These are phyloP conservation scores for Wickerhamomyces xylosicus DNA, from an alignment of 805 yeast genomes.

Conservation along the genomic window DNA sequence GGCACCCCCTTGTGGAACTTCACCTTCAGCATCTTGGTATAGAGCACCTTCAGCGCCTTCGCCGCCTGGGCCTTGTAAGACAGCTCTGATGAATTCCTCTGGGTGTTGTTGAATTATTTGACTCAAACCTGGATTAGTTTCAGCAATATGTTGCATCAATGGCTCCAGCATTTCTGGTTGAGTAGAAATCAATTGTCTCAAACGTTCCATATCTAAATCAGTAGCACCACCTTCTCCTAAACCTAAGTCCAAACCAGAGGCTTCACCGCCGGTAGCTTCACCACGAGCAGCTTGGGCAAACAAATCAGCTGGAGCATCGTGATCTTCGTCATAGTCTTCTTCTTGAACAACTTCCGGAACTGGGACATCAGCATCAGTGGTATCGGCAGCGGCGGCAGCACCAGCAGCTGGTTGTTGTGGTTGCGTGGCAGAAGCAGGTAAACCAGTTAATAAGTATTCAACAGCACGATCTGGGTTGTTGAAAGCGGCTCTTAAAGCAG, in stretches of 20 bases:
- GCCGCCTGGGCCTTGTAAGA: conserved; percentile 40
- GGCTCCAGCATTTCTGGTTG: conserved; percentile 87
- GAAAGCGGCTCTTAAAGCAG: conserved; percentile 89
- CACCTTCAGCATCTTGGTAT: conserved; percentile 18
- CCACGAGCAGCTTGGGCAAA: conserved; percentile 26
- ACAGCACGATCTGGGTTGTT: conserved; percentile 98
- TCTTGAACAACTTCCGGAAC: conserved; percentile 5
- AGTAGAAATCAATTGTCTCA: conserved; percentile 71
- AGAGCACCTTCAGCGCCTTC: conserved; percentile 19
- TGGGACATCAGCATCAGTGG: conserved; percentile 12
- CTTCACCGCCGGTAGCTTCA: conserved; percentile 14
- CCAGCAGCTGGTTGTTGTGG: conserved; percentile 20
- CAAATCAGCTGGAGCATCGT: conserved; percentile 21
- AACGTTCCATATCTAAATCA: conserved; percentile 33
- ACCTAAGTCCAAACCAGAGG: conserved; percentile 14
- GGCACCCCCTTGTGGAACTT: conserved; percentile 27
- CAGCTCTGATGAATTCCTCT: conserved; percentile 73
- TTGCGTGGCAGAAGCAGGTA: conserved; percentile 44
- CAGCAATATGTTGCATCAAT: conserved; percentile 70
- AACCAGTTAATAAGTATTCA: conserved; percentile 83
- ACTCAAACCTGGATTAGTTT: conserved; percentile 77
- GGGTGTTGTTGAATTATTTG: conserved; percentile 74
- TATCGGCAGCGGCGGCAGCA: conserved; percentile 20
- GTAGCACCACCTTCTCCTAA: conserved; percentile 20
- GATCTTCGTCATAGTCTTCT: conserved; percentile 10